Evolutionary conservation across 2,329 filamentous ascomycete species (phyloP).

Genomic region (Aureobasidium vineae): DNA sequence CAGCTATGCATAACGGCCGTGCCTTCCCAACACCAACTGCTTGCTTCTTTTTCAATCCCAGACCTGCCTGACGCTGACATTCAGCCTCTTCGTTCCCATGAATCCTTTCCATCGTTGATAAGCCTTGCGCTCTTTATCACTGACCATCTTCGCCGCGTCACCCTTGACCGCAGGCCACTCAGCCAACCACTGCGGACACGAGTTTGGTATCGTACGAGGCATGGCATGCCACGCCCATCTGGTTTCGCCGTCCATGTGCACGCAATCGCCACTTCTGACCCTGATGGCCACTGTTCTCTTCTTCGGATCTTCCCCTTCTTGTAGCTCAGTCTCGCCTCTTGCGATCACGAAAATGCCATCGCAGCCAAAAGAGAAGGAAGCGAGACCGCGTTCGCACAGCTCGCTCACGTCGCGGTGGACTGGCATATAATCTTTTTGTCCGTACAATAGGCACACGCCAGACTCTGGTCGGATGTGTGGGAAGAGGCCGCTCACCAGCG

Average conservation of each 20-base stretch:
- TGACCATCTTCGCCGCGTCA: conserved; percentile 33
- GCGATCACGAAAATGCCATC: conserved; percentile 30
- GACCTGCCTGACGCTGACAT: conserved; percentile 44
- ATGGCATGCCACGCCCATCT: conserved; percentile 31
- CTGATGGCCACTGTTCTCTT: conserved; percentile 28
- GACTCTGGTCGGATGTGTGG: conserved; percentile 28
- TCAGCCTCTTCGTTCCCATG: conserved; percentile 43
- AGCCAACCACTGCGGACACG: conserved; percentile 27
- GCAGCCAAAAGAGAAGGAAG: conserved; percentile 29
- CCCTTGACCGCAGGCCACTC: conserved; percentile 35
- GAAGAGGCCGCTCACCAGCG: conserved; percentile 26
- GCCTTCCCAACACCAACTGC: background rate
- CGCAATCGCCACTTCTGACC: conserved; percentile 28
- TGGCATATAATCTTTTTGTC: conserved; percentile 30
- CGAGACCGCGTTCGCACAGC: conserved; percentile 25
- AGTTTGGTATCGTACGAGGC: conserved; percentile 28
- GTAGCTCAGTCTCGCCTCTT: conserved; percentile 17
- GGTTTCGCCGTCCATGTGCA: conserved; percentile 28
- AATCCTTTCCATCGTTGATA: conserved; percentile 43
- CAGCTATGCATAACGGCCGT: background rate
- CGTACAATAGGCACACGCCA: conserved; percentile 29
- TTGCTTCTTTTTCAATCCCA: conserved; percentile 36
- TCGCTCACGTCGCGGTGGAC: conserved; percentile 30
- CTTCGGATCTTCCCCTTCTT: conserved; percentile 33
- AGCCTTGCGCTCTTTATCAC: conserved; percentile 31